Evolutionary conservation across 352 stramenopile species (phyloP), one percentile per base, ranked within the genome.

Genomic region (Pythium aphanidermatum): DNA sequence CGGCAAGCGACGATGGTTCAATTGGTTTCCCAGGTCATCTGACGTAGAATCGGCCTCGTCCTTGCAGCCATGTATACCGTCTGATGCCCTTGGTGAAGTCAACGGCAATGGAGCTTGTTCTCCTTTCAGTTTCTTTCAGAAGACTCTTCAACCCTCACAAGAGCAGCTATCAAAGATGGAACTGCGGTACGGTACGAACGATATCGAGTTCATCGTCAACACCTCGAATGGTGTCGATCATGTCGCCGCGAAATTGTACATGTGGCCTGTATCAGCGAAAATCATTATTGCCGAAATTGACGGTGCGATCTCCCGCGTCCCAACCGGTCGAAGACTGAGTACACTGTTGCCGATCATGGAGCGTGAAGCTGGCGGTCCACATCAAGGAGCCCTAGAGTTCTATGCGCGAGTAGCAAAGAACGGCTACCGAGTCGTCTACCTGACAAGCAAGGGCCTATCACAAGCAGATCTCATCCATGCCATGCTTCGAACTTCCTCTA

Each of bases 221-320:
- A 60, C 59, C 0, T 25, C 46, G 2, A 48, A 37, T 2, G 45
- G 57, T 3, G 60, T 60, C 2, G 25, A 85, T 23, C 58, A 67
- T 7, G 67, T 92, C 9, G 65, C 52, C 3, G 65, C 77, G 16
- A 80, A 74, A 25, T 20, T 92, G 27, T 93, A 77, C 46, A 37
- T 92, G 26, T 95, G 78, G 79, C 68, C 71, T 26, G 61, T 79
- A 5, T 74, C 72, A 1, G 56, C 74, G 19, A 88, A 88, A 46
- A 62, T 95, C 32, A 75, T 95, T 2, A 78, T 94, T 30, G 77
- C 68, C 5, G 80, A 95, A 31, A 73, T 94, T 27, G 84, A 95
- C 52, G 78, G 80, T 17, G 81, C 81, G 0, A 83, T 93, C 54
- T 74, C 71, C 1, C 68, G 66, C 21, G 55, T 47, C 9, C 60